Conservation (phyloP, 169 alveolate genomes). For the Theileria luwenshuni region DNA sequence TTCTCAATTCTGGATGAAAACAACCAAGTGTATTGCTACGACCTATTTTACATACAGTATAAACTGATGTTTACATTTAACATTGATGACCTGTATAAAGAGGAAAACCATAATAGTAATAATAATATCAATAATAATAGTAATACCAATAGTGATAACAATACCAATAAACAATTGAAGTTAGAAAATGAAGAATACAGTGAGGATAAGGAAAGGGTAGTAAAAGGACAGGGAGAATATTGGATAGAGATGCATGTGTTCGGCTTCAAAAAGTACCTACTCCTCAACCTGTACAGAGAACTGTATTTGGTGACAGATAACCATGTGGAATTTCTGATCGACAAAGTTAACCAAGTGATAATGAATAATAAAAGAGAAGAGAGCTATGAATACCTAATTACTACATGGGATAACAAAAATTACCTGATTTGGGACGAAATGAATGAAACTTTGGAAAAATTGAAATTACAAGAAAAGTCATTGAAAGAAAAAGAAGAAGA, state of each 20-base stretch:
- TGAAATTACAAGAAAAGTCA: no score
- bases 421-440: background rate
- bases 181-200: background rate
- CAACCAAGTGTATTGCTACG: background rate
- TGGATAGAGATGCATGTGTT: background rate
- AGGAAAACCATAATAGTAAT: background rate
- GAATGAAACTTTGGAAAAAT: no score
- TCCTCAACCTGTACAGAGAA: constrained; percentile 3
- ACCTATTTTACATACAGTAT: constrained; percentile 5
- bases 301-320: constrained; percentile 2
- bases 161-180: background rate
- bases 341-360: constrained; percentile 9
- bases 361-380: background rate
- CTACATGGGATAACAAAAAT: background rate
- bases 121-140: background rate
- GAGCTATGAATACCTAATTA: background rate
- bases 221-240: no score
- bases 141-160: background rate
- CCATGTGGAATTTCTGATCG: background rate
- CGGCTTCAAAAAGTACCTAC: background rate
- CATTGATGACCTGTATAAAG: background rate
- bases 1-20: background rate
- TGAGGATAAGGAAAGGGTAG: background rate
- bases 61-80: background rate
- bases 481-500: no score